A percentile compares a stretch with the other conserved stretches of the same genome.
Evolutionary conservation across 169 alveolate genomes (phyloP).

Genomic region (Eimeria tenella): DNA sequence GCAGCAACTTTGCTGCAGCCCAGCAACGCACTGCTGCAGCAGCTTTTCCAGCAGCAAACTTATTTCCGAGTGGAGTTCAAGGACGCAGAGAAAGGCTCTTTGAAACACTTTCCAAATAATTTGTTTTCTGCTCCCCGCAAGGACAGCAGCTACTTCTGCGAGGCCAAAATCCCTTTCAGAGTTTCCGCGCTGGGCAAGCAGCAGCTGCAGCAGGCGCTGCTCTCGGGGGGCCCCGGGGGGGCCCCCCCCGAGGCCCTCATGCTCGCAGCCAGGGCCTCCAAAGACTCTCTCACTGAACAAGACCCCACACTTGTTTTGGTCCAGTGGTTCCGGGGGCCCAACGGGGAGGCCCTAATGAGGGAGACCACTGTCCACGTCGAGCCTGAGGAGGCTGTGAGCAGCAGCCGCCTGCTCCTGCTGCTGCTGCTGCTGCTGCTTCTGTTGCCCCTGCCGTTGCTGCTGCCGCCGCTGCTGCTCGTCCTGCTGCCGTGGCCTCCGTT

Average conservation of each 20-base stretch:
- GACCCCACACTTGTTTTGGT: slow-evolving; percentile 30
- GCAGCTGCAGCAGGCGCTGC: background rate
- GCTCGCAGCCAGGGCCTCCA: slow-evolving; percentile 24
- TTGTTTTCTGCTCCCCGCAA: slow-evolving; percentile 2
- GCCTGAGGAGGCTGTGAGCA: slow-evolving; percentile 6
- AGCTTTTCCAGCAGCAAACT: background rate
- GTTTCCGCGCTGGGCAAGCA: background rate
- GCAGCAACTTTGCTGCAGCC: background rate
- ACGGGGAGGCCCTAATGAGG: slow-evolving; percentile 1
- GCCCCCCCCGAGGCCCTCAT: background rate
- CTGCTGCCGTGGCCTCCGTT: background rate
- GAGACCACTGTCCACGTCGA: slow-evolving; percentile 1
- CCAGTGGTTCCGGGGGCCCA: slow-evolving; percentile 8
- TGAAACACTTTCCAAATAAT: slow-evolving; percentile 14
- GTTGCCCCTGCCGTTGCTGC: background rate
- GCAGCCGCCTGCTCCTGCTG: slow-evolving; percentile 27
- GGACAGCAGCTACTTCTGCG: background rate
- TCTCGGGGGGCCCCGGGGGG: background rate
- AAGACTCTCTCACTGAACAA: background rate
- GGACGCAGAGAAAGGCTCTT: background rate
- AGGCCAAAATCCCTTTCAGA: slow-evolving; percentile 15
- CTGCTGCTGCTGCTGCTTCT: background rate
- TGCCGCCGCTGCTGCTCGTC: background rate
- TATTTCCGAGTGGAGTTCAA: slow-evolving; percentile 1
- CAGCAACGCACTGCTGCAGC: background rate